A percentile compares a stretch with the other conserved stretches of the same genome.
These are phyloP conservation scores for Rhodotorula diobovata DNA, from an alignment of 768 basidiomycete species.

Conservation along the genomic window DNA sequence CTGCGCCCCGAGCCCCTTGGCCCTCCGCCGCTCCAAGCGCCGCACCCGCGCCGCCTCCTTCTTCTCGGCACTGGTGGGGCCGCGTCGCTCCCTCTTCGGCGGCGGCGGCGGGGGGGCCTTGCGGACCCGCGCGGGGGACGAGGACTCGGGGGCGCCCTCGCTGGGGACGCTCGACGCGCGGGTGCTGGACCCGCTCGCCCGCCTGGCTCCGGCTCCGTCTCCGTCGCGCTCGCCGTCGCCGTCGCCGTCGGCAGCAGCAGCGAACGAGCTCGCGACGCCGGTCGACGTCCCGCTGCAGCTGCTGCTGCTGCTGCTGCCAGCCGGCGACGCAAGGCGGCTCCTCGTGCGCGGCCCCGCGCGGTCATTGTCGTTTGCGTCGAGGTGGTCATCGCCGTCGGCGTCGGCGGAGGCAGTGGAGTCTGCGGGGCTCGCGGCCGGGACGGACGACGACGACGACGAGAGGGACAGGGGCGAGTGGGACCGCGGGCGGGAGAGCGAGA, in stretches of 20 bases:
- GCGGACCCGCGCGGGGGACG: background rate
- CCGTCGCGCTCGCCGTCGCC: background rate
- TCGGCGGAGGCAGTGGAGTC: background rate
- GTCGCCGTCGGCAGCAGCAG: background rate
- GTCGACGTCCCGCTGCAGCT: background rate
- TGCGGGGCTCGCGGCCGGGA: too few species aligned
- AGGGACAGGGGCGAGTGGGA: conserved; percentile 1
- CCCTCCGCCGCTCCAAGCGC: conserved; percentile 2
- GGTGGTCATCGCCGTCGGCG: background rate
- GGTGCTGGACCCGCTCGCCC: background rate
- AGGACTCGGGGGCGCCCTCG: background rate
- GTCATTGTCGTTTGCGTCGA: conserved; percentile 17
- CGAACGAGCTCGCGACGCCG: conserved; percentile 2
- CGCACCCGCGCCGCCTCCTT: conserved; percentile 7
- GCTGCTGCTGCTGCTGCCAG: background rate
- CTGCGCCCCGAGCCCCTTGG: background rate
- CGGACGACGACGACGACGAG: background rate
- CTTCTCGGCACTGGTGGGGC: conserved; percentile 8
- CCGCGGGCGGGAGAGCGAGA: background rate
- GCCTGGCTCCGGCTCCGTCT: background rate
- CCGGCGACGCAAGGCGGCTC: background rate
- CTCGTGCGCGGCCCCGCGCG: background rate
- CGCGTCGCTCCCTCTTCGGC: background rate
- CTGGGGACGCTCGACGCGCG: too few species aligned
- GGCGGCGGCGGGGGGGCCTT: background rate